Evolutionary conservation across 768 basidiomycete genomes (phyloP), one percentile per base, ranked within the genome.

Genomic region (Crassisporium funariophilum): DNA sequence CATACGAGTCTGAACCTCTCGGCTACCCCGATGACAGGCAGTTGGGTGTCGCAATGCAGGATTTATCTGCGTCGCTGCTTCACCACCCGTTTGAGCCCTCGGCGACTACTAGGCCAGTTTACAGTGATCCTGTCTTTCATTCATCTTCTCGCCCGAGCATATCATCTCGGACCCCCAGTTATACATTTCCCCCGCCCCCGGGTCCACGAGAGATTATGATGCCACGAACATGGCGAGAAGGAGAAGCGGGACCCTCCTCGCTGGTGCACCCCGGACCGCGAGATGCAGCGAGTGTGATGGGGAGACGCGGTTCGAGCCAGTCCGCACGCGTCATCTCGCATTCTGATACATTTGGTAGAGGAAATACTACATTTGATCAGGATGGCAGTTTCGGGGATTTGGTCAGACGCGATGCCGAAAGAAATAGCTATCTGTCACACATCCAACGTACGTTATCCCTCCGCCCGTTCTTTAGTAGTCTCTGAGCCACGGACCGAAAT

Each of bases 221-320:
- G 39, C 37, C 55, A 10, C 44, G 38, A 39, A 47, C 47, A 23
- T 76, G 70, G 73, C 53, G 69, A 53, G 76, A 78, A 48, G 66
- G 64, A 7, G 79, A 78, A 51, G 69, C 74, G 27, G 75, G 77
- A 5, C 71, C 69, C 21, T 74, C 76, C n/a, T 71, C 68, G 1
- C 62, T 71, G 50, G 53, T 58, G 49, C 63, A 51, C 37, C 40
- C 52, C n/a, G 35, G 54, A 36, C 50, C 59, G 16, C 49, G 50
- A 29, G 59, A 61, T 39, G 44, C 51, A 23, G 25, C 34, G 29
- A 41, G 43, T 16, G 44, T 33, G 21, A 52, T 56, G 42, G 50
- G 46, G 35, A 55, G 53, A 22, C 55, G 57, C 37, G 59, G 60
- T 19, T 59, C 50, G 7, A 59, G 56, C 34, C 62, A 61, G 27